A percentile compares a stretch with the other conserved stretches of the same genome.
These are phyloP conservation scores for Drosera spatulata DNA, from an alignment of 179 eudicot genomes.

Conservation along the genomic window DNA sequence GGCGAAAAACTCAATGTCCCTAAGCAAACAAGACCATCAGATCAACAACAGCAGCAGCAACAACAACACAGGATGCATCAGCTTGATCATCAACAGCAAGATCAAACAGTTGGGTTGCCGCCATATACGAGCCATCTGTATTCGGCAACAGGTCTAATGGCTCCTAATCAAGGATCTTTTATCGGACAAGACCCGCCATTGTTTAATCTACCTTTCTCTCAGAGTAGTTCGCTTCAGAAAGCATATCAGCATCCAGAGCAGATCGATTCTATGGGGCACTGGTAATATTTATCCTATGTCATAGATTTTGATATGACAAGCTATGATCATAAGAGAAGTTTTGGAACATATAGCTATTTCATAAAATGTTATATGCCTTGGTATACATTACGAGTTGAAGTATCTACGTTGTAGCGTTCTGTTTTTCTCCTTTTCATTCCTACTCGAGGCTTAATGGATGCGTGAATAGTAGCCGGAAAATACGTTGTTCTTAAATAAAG, in stretches of 20 bases:
- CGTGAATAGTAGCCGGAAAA: too few species aligned
- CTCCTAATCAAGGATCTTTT: conserved; percentile 21
- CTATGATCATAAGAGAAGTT: too few species aligned
- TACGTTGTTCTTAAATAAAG: too few species aligned
- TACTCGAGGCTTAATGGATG: too few species aligned
- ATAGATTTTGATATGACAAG: too few species aligned
- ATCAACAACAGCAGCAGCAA: conserved; percentile 10
- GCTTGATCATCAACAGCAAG: conserved; percentile 14
- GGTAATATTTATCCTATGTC: conserved; percentile 15
- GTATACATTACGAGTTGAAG: too few species aligned
- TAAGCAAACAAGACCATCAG: conserved; percentile 21
- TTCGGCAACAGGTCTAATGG: conserved; percentile 16
- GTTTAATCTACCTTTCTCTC: conserved; percentile 30
- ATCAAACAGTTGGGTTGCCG: conserved; percentile 14
- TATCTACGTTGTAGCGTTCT: too few species aligned
- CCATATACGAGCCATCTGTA: conserved; percentile 22
- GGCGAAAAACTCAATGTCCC: conserved; percentile 43
- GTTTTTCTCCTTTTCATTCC: too few species aligned
- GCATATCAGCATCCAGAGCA: conserved; percentile 32
- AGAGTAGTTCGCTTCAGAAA: conserved; percentile 21
- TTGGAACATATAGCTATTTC: too few species aligned
- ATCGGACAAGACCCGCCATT: conserved; percentile 16
- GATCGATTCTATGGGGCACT: conserved; percentile 38
- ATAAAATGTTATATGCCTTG: too few species aligned
- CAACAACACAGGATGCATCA: conserved; percentile 16